Percentiles rank a stretch among this genome's conserved stretches.
Evolutionary conservation across 2,329 filamentous ascomycete species (phyloP).

Genomic region (Trichoderma sp.): DNA sequence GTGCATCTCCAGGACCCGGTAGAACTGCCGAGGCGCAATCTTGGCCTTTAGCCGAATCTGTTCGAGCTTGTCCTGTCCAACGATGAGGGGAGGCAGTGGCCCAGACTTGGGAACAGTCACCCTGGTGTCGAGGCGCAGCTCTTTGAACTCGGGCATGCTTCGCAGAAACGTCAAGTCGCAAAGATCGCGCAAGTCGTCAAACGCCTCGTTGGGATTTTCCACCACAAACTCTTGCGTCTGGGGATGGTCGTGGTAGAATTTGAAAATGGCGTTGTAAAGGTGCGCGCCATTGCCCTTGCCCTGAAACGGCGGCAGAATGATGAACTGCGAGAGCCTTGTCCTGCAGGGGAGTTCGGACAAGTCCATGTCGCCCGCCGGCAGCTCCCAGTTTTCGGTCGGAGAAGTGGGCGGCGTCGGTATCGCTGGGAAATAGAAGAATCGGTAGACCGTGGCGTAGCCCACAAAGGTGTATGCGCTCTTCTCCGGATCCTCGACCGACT

Average conservation of each 20-base stretch:
- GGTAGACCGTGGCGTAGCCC: constrained; percentile 88
- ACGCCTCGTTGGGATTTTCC: constrained; percentile 88
- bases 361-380: constrained; percentile 50
- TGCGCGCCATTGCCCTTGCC: constrained; percentile 74
- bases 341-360: constrained; percentile 70
- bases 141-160: constrained; percentile 58
- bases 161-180: constrained; percentile 70
- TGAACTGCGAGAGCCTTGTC: constrained; percentile 87
- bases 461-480: constrained; percentile 74
- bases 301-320: constrained; percentile 88
- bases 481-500: constrained; percentile 43
- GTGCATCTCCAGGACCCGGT: constrained; percentile 74
- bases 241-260: constrained; percentile 64
- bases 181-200: constrained; percentile 77
- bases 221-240: constrained; percentile 84
- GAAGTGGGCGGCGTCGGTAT: constrained; percentile 49
- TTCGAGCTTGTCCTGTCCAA: constrained; percentile 60
- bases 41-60: constrained; percentile 64
- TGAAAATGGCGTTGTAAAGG: constrained; percentile 80
- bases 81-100: constrained; percentile 53
- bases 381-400: constrained; percentile 47
- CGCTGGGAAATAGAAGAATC: constrained; percentile 70
- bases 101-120: constrained; percentile 54
- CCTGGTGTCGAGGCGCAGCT: constrained; percentile 57
- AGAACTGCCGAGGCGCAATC: constrained; percentile 76